phyloP scores from a whole-genome alignment of 345 rosid species.

The Sonneratia alba region DNA sequence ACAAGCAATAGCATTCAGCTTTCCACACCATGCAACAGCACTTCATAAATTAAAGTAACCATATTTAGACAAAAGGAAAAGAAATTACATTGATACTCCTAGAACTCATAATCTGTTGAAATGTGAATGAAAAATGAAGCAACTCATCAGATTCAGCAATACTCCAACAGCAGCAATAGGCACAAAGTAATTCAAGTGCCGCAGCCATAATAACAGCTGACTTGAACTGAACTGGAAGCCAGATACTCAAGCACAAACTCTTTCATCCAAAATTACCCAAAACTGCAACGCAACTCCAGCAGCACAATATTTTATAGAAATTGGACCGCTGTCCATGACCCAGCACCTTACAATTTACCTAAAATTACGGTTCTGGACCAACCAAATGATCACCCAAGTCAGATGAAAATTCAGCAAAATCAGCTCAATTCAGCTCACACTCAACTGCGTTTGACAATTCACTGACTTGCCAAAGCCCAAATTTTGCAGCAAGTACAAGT shows the following conservation, averaged over 20 bases:
- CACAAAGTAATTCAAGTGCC: not conserved
- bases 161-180: not conserved
- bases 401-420: not conserved
- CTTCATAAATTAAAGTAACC: constrained; percentile 24
- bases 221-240: not conserved
- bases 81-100: not conserved
- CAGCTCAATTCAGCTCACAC: not conserved
- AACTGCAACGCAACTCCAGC: not conserved
- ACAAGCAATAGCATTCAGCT: constrained; percentile 97
- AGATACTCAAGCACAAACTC: not conserved
- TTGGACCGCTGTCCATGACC: not conserved
- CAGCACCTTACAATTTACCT: not conserved
- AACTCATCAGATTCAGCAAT: not conserved
- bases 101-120: not conserved
- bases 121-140: not conserved
- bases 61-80: not conserved
- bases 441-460: not conserved
- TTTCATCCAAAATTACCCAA: not conserved
- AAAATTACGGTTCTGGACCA: not conserved
- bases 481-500: not conserved
- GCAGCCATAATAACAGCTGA: not conserved
- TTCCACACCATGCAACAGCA: constrained; percentile 99
- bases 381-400: not conserved
- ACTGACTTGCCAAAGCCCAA: not conserved
- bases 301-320: not conserved